phyloP scores from a whole-genome alignment of 2,329 filamentous ascomycete species.

The Aureobasidium sp. region DNA sequence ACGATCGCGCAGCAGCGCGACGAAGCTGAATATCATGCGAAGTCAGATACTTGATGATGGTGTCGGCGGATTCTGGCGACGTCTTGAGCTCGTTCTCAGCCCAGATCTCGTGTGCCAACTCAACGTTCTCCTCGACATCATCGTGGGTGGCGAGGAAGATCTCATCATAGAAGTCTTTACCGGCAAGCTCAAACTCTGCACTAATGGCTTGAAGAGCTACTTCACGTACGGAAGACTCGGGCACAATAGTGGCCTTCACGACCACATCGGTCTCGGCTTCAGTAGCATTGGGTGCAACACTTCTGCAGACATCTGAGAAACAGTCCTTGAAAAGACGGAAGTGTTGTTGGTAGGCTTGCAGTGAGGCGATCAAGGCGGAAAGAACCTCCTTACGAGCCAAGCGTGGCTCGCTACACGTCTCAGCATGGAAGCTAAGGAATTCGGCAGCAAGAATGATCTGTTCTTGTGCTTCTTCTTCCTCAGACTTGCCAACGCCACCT shows the following conservation, averaged over 20 bases:
- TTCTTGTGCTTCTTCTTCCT: slow-evolving; percentile 72
- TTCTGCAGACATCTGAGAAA: slow-evolving; percentile 76
- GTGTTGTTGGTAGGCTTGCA: slow-evolving; percentile 86
- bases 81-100: slow-evolving; percentile 80
- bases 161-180: slow-evolving; percentile 77
- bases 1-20: slow-evolving; percentile 70
- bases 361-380: slow-evolving; percentile 64
- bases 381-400: slow-evolving; percentile 73
- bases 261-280: slow-evolving; percentile 66
- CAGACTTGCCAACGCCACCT: slow-evolving; percentile 65
- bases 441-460: slow-evolving; percentile 86
- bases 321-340: slow-evolving; percentile 95
- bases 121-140: slow-evolving; percentile 77
- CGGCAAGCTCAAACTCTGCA: slow-evolving; percentile 84
- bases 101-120: slow-evolving; percentile 84
- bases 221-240: slow-evolving; percentile 72
- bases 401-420: slow-evolving; percentile 64
- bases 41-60: slow-evolving; percentile 69
- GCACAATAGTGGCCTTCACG: slow-evolving; percentile 70
- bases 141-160: slow-evolving; percentile 94
- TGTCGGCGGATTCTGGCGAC: slow-evolving; percentile 52
- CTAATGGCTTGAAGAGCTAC: slow-evolving; percentile 85
- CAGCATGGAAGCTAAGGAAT: slow-evolving; percentile 81
- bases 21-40: slow-evolving; percentile 75
- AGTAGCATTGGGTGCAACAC: slow-evolving; percentile 73